phyloP scores from a whole-genome alignment of 257 asterid species.

The Solanum appendiculatum region DNA sequence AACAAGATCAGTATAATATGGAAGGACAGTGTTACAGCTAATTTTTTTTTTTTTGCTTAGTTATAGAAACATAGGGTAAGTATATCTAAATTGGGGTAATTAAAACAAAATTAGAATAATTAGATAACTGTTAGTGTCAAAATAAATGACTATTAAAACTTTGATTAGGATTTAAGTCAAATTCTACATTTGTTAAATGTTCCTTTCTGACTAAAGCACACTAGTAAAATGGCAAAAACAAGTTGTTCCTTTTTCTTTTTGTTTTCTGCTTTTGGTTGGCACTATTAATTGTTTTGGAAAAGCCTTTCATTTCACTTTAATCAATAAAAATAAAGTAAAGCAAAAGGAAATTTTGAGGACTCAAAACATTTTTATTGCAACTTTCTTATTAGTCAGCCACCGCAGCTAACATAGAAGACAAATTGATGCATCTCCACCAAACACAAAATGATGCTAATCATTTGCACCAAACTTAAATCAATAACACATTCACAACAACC shows the following conservation, averaged over 20 bases:
- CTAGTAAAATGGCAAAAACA: background rate
- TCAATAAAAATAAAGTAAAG: background rate
- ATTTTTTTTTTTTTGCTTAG: background rate
- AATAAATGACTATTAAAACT: background rate
- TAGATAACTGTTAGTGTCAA: background rate
- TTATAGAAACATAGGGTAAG: background rate
- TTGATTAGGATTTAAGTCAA: background rate
- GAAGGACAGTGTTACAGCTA: background rate
- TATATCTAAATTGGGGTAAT: background rate
- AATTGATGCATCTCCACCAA: background rate
- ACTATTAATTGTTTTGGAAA: background rate
- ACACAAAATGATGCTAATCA: background rate
- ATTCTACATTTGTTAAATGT: background rate
- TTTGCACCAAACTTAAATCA: background rate
- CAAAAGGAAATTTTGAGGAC: background rate
- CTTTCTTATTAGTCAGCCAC: background rate
- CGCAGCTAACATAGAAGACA: background rate
- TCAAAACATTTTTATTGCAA: background rate
- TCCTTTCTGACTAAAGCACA: background rate
- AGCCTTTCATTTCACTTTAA: background rate
- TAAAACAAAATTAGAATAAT: background rate
- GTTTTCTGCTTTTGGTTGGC: background rate
- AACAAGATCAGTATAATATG: background rate
- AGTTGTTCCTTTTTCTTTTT: background rate
- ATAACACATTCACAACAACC: background rate